Percentiles rank a stretch among this genome's conserved stretches.
These are phyloP conservation scores for Quercus glauca DNA, from an alignment of 306 rosid species.

Conservation along the genomic window DNA sequence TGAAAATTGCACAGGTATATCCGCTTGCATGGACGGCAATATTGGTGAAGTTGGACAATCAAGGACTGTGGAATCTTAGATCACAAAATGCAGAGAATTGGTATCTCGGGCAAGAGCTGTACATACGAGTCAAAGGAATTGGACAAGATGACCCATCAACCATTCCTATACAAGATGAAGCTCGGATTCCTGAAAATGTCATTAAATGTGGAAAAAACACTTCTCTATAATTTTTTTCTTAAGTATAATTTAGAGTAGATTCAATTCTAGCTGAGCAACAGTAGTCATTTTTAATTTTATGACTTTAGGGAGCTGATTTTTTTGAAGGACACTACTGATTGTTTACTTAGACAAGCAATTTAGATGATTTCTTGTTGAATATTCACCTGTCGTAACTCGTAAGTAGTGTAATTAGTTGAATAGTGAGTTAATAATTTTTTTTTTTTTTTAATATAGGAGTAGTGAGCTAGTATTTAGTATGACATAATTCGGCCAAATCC, in stretches of 20 bases:
- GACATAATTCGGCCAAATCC: too few relatives aligned
- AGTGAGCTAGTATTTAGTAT: too few relatives aligned
- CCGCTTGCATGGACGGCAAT: background rate
- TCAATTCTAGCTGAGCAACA: background rate
- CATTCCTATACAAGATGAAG: background rate
- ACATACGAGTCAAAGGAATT: background rate
- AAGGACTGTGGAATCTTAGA: constrained; percentile 3
- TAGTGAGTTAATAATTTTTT: too few relatives aligned
- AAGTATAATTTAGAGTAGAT: background rate
- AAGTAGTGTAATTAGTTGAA: too few relatives aligned
- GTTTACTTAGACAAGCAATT: background rate
- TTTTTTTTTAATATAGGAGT: too few relatives aligned
- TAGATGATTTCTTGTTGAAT: background rate
- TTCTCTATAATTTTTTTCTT: background rate
- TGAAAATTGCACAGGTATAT: background rate
- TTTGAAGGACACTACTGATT: background rate
- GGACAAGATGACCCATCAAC: background rate
- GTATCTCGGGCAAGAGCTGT: background rate
- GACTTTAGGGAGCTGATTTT: background rate
- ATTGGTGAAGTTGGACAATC: background rate
- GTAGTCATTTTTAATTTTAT: background rate
- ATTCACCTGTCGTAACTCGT: too few relatives aligned
- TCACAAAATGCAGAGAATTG: background rate
- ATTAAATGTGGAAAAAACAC: background rate
- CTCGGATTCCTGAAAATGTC: background rate